Evolutionary conservation across 352 stramenopile species (phyloP).

Genomic region (Peronospora tabacina): DNA sequence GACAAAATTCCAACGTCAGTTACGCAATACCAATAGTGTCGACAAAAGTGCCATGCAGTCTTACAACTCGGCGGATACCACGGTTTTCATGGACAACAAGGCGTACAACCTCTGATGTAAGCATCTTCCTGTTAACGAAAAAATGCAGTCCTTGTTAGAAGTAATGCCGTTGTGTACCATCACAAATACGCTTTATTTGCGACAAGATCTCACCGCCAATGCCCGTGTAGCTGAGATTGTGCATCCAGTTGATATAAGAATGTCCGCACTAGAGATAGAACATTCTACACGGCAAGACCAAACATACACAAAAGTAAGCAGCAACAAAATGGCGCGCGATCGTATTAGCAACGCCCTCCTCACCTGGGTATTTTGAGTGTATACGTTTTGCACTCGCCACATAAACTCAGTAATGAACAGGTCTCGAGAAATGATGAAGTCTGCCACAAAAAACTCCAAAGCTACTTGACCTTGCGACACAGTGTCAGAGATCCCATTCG

Average conservation of each 20-base stretch:
- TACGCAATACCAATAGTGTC: background rate
- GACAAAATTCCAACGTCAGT: background rate
- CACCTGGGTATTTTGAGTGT: slow-evolving; percentile 10
- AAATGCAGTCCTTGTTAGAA: slow-evolving; percentile 4
- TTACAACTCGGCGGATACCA: slow-evolving; percentile 1
- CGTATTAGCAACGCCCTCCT: slow-evolving; percentile 1
- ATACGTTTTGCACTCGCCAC: slow-evolving; percentile 3
- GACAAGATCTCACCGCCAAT: slow-evolving; percentile 25
- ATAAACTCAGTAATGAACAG: slow-evolving; percentile 24
- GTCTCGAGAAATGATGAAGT: slow-evolving; percentile 26
- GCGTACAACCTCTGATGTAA: slow-evolving; percentile 18
- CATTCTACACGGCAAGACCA: slow-evolving; percentile 9
- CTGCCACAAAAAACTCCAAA: slow-evolving; percentile 29
- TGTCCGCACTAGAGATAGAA: slow-evolving; percentile 23
- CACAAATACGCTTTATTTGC: background rate
- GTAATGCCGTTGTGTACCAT: background rate
- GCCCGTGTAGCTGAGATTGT: slow-evolving; percentile 14
- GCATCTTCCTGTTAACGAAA: slow-evolving; percentile 18
- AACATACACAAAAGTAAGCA: background rate
- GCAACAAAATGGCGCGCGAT: slow-evolving; percentile 1
- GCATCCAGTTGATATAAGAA: slow-evolving; percentile 28
- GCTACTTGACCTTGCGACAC: slow-evolving; percentile 8
- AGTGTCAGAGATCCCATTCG: background rate
- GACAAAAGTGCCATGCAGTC: background rate
- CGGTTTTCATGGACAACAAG: slow-evolving; percentile 16